Evolutionary conservation across 352 stramenopile species (phyloP).

Genomic region (Globisporangium okanoganense): DNA sequence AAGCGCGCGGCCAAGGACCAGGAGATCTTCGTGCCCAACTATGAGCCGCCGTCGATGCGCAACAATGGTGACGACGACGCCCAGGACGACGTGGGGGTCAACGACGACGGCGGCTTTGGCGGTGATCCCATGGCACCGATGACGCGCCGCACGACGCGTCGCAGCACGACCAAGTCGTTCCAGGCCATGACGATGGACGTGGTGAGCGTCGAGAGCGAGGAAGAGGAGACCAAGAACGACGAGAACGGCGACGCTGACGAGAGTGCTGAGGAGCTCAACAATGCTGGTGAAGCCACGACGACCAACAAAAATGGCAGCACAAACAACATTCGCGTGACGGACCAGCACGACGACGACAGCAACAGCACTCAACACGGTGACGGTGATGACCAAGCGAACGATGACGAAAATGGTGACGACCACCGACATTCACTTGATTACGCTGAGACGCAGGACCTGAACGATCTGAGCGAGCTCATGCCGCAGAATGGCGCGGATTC

Average conservation of each 20-base stretch:
- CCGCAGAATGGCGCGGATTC: slow-evolving; percentile 3
- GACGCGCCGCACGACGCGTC: slow-evolving; percentile 22
- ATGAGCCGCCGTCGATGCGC: slow-evolving; percentile 6
- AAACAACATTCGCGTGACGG: background rate
- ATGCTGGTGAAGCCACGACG: background rate
- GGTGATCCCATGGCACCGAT: slow-evolving; percentile 12
- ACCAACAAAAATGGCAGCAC: background rate
- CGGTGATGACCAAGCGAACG: background rate
- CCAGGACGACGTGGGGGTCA: slow-evolving; percentile 16
- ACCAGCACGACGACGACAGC: background rate
- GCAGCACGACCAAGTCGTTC: slow-evolving; percentile 28
- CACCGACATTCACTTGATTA: background rate
- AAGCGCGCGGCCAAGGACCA: slow-evolving; percentile 20
- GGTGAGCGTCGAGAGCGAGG: slow-evolving; percentile 17
- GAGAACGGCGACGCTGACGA: background rate
- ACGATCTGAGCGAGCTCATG: slow-evolving; percentile 9
- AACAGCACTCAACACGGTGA: background rate
- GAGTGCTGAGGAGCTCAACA: background rate
- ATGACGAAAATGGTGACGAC: background rate
- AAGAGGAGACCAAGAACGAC: slow-evolving; percentile 23
- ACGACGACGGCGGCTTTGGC: slow-evolving; percentile 12
- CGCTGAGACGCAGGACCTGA: slow-evolving; percentile 3
- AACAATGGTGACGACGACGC: slow-evolving; percentile 14
- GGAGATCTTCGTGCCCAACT: slow-evolving; percentile 10
- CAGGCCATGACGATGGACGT: slow-evolving; percentile 17